Evolutionary conservation across 2,329 filamentous ascomycete genomes (phyloP).

Genomic region (Stemphylium beticola): DNA sequence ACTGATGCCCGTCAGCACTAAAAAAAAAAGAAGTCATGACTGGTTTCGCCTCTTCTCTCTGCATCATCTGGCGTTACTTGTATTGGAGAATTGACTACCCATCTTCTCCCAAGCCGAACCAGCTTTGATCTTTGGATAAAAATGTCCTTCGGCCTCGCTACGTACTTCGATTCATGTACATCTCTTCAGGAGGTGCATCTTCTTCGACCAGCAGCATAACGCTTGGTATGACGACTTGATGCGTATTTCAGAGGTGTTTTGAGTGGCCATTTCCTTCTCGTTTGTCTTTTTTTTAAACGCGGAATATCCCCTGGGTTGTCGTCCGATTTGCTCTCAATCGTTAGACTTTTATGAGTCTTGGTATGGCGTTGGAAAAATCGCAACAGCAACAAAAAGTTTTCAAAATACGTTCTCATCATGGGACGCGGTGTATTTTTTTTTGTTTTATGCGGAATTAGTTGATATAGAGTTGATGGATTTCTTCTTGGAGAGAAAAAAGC

Average conservation of each 20-base stretch:
- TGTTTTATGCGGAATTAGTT: not conserved
- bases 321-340: constrained; percentile 16
- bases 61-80: constrained; percentile 35
- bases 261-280: constrained; percentile 21
- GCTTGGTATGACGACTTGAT: constrained; percentile 42
- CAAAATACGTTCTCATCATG: not conserved
- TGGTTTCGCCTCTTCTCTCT: constrained; percentile 23
- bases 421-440: not conserved
- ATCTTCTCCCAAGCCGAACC: constrained; percentile 23
- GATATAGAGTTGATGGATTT: not conserved
- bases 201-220: constrained; percentile 21
- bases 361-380: constrained; percentile 32
- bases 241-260: constrained; percentile 44
- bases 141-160: constrained; percentile 18
- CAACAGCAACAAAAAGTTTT: constrained; percentile 1
- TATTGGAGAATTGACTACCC: constrained; percentile 15
- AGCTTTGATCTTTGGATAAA: constrained; percentile 30
- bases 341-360: constrained; percentile 24
- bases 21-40: constrained; percentile 33
- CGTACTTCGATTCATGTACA: constrained; percentile 34
- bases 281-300: constrained; percentile 18
- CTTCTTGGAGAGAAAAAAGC: not conserved
- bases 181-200: constrained; percentile 35
- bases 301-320: constrained; percentile 30
- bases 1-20: constrained; percentile 4